Evolutionary conservation across 179 eudicot genomes (phyloP).

Genomic region (Silene noctiflora): DNA sequence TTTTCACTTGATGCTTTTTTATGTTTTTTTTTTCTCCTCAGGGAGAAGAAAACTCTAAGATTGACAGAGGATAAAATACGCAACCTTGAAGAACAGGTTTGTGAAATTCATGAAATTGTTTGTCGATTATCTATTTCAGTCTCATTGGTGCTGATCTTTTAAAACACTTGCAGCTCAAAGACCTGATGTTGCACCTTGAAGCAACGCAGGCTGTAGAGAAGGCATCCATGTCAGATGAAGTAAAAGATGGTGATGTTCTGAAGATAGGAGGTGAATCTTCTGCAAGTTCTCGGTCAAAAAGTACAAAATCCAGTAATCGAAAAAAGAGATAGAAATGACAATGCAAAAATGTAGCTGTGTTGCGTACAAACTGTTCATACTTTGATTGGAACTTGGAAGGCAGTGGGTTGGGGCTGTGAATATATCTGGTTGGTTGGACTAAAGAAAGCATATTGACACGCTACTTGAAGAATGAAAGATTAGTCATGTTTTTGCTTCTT

Average conservation of each 20-base stretch:
- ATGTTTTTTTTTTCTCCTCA: slow-evolving; percentile 21
- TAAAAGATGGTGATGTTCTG: slow-evolving; percentile 27
- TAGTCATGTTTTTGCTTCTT: background rate
- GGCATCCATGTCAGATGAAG: slow-evolving; percentile 35
- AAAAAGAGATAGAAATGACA: slow-evolving; percentile 15
- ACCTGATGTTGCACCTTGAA: slow-evolving; percentile 51
- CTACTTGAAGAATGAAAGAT: background rate
- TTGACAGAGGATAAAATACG: slow-evolving; percentile 55
- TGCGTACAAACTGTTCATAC: background rate
- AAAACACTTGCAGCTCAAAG: slow-evolving; percentile 43
- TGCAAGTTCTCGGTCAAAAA: slow-evolving; percentile 10
- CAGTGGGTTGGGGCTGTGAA: background rate
- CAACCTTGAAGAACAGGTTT: slow-evolving; percentile 78
- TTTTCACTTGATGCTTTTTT: too few relatives aligned
- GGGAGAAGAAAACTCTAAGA: slow-evolving; percentile 57
- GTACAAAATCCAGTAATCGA: slow-evolving; percentile 15
- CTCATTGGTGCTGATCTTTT: background rate
- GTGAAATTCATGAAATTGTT: background rate
- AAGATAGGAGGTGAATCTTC: slow-evolving; percentile 31
- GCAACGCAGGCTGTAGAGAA: slow-evolving; percentile 34
- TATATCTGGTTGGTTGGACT: background rate
- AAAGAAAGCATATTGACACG: background rate
- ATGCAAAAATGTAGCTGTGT: background rate
- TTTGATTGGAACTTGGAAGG: background rate
- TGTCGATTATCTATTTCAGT: background rate